Conservation (phyloP, 768 basidiomycete species). For the Hericium alpestre region DNA sequence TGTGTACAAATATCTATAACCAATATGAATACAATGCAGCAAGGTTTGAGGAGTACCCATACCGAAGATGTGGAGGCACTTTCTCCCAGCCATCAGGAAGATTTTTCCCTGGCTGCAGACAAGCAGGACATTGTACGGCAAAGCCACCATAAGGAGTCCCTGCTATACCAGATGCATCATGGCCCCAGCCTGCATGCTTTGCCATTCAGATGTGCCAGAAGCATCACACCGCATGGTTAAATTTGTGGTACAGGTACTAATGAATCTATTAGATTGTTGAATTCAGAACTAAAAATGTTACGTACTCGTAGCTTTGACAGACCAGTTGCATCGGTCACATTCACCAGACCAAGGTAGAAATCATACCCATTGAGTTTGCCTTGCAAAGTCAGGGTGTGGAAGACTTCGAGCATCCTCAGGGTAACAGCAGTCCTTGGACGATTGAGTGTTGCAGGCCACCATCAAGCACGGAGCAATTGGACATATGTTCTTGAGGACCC, state of each 20-base stretch:
- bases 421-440: slow-evolving; percentile 9
- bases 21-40: not conserved
- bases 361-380: slow-evolving; percentile 9
- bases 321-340: slow-evolving; percentile 6
- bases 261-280: not conserved
- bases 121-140: not conserved
- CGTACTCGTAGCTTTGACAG: not conserved
- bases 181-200: not conserved
- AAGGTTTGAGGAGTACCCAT: not conserved
- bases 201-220: not conserved
- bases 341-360: slow-evolving; percentile 6
- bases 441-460: slow-evolving; percentile 12
- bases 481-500: not conserved
- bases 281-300: not conserved
- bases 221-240: not conserved
- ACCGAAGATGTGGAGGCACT: not conserved
- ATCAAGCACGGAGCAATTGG: slow-evolving; percentile 2
- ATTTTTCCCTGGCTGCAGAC: not conserved
- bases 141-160: not conserved
- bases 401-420: slow-evolving; percentile 7
- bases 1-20: slow-evolving; percentile 18
- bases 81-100: slow-evolving; percentile 1
- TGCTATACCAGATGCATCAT: not conserved
- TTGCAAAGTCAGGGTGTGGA: slow-evolving; percentile 7
- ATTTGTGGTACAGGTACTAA: slow-evolving; percentile 2